Evolutionary conservation across 106 monocot species (phyloP).

Genomic region (Allium fistulosum): DNA sequence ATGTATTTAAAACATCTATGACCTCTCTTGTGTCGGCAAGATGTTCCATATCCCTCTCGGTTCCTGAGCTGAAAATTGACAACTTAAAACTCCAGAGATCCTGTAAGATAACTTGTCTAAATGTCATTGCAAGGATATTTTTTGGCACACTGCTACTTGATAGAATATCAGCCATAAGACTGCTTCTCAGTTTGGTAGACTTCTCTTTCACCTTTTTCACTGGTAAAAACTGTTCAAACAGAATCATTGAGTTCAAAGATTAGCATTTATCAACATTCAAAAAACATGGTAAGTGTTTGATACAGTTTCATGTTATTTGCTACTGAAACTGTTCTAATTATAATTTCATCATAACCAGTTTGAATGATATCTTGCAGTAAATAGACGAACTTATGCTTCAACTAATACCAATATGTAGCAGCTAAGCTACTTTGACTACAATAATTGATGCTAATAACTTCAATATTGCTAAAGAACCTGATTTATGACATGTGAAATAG

Average conservation of each 20-base stretch:
- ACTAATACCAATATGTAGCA: no score
- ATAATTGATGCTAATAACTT: no score
- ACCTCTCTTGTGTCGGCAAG: constrained; percentile 60
- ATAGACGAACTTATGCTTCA: no score
- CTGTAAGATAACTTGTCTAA: constrained; percentile 75
- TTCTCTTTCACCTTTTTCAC: constrained; percentile 71
- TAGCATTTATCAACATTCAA: no score
- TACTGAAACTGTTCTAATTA: no score
- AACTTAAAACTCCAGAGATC: constrained; percentile 64
- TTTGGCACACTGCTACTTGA: constrained; percentile 17
- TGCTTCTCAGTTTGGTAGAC: constrained; percentile 45
- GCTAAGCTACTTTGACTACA: no score
- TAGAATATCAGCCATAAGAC: constrained; percentile 29
- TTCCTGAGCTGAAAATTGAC: constrained; percentile 44
- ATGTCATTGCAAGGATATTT: constrained; percentile 88
- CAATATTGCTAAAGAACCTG: no score
- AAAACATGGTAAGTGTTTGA: no score
- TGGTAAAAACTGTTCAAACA: constrained; percentile 66
- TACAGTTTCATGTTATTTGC: no score
- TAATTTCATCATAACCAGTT: no score
- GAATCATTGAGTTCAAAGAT: not conserved
- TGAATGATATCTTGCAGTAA: no score
- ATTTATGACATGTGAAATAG: no score
- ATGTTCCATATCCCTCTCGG: constrained; percentile 67
- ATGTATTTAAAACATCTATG: not conserved